phyloP scores from a whole-genome alignment of 768 basidiomycete genomes.

The Strobilomyces echinocephalus region DNA sequence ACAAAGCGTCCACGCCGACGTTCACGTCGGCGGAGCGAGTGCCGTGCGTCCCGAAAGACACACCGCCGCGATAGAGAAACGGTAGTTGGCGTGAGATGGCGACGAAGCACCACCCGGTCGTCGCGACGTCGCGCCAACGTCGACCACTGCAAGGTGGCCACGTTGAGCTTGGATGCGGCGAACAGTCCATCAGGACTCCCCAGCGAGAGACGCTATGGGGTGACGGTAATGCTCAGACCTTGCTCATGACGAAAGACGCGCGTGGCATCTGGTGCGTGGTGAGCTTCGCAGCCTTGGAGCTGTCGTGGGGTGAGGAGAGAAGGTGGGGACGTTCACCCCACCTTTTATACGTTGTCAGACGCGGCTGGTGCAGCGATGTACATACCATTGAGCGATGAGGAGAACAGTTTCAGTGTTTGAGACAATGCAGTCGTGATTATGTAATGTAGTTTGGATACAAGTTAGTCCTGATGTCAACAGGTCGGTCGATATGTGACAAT shows the following conservation, averaged over 20 bases:
- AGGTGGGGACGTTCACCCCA: background rate
- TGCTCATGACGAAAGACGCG: background rate
- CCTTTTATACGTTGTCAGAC: too few relatives aligned
- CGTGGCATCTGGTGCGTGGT: background rate
- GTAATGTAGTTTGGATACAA: too few relatives aligned
- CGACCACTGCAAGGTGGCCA: background rate
- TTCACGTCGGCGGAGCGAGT: background rate
- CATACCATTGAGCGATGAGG: too few relatives aligned
- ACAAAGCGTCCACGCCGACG: background rate
- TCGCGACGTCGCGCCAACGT: background rate
- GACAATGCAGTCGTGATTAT: too few relatives aligned
- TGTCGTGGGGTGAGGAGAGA: background rate
- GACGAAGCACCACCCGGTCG: background rate
- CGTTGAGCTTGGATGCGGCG: too few relatives aligned
- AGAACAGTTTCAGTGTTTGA: too few relatives aligned
- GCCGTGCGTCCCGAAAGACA: background rate
- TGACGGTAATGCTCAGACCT: background rate
- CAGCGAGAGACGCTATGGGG: too few relatives aligned
- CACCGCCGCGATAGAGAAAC: background rate
- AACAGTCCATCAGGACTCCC: too few relatives aligned
- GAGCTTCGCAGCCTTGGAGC: background rate
- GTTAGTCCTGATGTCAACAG: too few relatives aligned
- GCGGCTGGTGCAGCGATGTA: too few relatives aligned
- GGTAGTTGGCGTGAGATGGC: background rate
- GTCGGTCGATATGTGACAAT: too few relatives aligned